phyloP scores from a whole-genome alignment of 2,329 filamentous ascomycete genomes.

The Raffaelea deltoideospora region DNA sequence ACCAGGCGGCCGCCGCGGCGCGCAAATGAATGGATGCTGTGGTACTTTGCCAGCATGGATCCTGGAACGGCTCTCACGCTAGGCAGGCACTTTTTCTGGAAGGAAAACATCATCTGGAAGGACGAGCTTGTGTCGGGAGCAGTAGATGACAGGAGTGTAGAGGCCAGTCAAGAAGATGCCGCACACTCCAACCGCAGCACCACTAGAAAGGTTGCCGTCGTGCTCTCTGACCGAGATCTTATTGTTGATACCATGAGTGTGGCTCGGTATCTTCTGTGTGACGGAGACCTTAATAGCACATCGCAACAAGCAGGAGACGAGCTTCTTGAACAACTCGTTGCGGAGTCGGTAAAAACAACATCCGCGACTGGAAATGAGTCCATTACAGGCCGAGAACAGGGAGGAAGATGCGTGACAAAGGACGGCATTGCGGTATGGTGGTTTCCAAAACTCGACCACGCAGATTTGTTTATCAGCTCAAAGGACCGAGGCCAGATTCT shows the following conservation, averaged over 20 bases:
- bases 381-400: slow-evolving; percentile 11
- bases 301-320: slow-evolving; percentile 1
- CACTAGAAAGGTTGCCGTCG: slow-evolving; percentile 34
- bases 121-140: slow-evolving; percentile 35
- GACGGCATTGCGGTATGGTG: slow-evolving; percentile 41
- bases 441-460: slow-evolving; percentile 48
- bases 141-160: background rate
- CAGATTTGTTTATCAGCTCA: slow-evolving; percentile 39
- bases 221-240: slow-evolving; percentile 43
- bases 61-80: slow-evolving; percentile 50
- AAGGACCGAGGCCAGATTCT: background rate
- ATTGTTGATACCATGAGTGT: slow-evolving; percentile 48
- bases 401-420: slow-evolving; percentile 8
- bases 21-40: slow-evolving; percentile 57
- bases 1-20: slow-evolving; percentile 32
- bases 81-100: slow-evolving; percentile 56
- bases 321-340: slow-evolving; percentile 1
- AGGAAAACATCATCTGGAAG: slow-evolving; percentile 54
- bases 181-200: too few relatives aligned
- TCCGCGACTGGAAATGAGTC: background rate
- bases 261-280: slow-evolving; percentile 36
- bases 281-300: slow-evolving; percentile 14
- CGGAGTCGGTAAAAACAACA: too few relatives aligned
- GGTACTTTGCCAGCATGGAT: slow-evolving; percentile 56
- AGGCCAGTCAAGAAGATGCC: background rate